These are phyloP conservation scores for Entomortierella beljakovae DNA, from an alignment of 192 early-diverging fungal species.

Conservation along the genomic window DNA sequence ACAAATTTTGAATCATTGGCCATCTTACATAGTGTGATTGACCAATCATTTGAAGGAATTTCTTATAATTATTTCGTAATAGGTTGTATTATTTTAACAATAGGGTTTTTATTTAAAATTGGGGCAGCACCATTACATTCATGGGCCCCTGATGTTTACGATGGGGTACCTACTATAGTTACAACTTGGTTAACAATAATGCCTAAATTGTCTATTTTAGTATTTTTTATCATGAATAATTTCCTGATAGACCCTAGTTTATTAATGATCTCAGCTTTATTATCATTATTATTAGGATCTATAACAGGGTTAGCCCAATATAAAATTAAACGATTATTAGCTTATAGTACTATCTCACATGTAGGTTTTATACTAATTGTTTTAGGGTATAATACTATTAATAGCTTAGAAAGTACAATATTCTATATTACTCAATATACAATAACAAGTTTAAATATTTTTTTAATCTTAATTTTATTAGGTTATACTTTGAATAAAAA, in stretches of 20 bases:
- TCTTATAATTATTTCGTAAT: background rate
- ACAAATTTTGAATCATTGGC: background rate
- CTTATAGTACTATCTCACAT: slow-evolving; percentile 9
- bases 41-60: background rate
- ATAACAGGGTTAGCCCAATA: slow-evolving; percentile 59
- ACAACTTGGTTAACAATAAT: slow-evolving; percentile 60
- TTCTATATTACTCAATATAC: slow-evolving; percentile 73
- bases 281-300: slow-evolving; percentile 72
- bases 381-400: slow-evolving; percentile 54
- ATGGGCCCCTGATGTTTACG: slow-evolving; percentile 63
- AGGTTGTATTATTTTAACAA: background rate
- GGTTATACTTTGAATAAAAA: slow-evolving; percentile 65
- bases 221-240: slow-evolving; percentile 53
- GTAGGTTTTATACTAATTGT: slow-evolving; percentile 35
- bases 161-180: slow-evolving; percentile 61
- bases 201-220: slow-evolving; percentile 63
- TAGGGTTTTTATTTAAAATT: background rate
- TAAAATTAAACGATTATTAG: slow-evolving; percentile 11
- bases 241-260: slow-evolving; percentile 60
- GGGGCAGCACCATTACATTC: background rate
- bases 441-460: slow-evolving; percentile 70
- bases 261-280: slow-evolving; percentile 68
- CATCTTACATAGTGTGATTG: background rate
- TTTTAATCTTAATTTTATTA: slow-evolving; percentile 69
- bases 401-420: slow-evolving; percentile 58